Evolutionary conservation across 2,329 filamentous ascomycete species (phyloP).

Genomic region (Dactylellina sp.): DNA sequence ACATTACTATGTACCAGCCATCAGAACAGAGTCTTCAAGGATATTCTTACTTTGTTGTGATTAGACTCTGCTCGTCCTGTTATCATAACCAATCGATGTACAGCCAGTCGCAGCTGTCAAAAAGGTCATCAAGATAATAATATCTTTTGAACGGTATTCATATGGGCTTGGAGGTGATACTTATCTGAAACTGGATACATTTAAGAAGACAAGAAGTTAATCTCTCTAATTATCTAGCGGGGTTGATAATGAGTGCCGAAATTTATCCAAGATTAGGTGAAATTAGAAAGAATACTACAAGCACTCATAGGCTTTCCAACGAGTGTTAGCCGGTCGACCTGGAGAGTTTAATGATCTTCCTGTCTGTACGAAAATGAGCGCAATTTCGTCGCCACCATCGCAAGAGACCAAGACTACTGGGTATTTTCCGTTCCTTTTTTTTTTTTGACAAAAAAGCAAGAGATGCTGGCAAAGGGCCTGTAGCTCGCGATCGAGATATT

Average conservation of each 20-base stretch:
- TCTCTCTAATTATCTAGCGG: neutral
- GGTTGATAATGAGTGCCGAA: constrained; percentile 42
- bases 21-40: constrained; percentile 78
- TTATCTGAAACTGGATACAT: neutral
- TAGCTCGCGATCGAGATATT: no score
- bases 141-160: constrained; percentile 37
- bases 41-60: constrained; percentile 75
- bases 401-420: constrained; percentile 60
- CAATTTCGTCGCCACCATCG: constrained; percentile 62
- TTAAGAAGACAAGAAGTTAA: neutral
- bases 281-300: constrained; percentile 38
- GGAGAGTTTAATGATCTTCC: constrained; percentile 45
- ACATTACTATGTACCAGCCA: constrained; percentile 83
- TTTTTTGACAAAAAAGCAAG: constrained; percentile 80
- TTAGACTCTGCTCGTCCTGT: constrained; percentile 71
- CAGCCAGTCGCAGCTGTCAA: constrained; percentile 77
- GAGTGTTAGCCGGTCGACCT: constrained; percentile 65
- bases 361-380: constrained; percentile 34
- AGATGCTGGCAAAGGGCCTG: constrained; percentile 77
- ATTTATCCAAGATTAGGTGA: constrained; percentile 53
- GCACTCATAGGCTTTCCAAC: constrained; percentile 62
- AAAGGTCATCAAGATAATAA: constrained; percentile 45
- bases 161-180: constrained; percentile 35
- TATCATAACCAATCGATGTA: constrained; percentile 73
- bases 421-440: constrained; percentile 74